Base-by-base conservation (phyloP, 2,329 filamentous ascomycete genomes). In the Ramichloridium luteum region DNA sequence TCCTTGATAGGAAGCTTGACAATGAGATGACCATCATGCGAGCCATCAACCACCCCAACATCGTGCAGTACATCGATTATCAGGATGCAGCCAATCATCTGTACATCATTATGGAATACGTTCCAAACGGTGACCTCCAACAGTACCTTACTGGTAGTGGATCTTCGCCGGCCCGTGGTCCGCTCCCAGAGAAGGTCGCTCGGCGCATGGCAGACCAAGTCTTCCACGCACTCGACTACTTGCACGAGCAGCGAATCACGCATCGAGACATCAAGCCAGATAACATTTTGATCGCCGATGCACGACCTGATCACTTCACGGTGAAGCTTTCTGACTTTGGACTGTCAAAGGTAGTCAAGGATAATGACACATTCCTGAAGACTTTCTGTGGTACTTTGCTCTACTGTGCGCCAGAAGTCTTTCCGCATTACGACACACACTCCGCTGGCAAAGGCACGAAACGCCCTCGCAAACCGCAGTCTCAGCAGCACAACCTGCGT, bases 191-290 rank as follows among this genome's bases (percentile, higher is more conserved):
- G 51, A 45, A 57, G 1, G 64, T 77, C 43, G 78, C 75, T n/a
- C 75, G 78, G 54, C 64, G 63, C 4, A 80, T 94, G 55, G 73
- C 85, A 1, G 55, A 61, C 13, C 84, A 93, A 54, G 71, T 96
- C 20, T 61, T 94, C 26, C 72, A 78, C 44, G 88, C 88, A 2
- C 62, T 98, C 31, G 75, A 74, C 16, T 94, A 98, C 54, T 66
- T 98, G 6, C 90, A 98, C 55, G 65, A 68, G 32, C 78, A 80
- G 47, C 84, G 80, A 50, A 94, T 98, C 46, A 96, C 88, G 0
- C 90, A 98, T 58, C 80, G 90, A n/a, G 90, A 98, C 56, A 85
- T 98, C 51, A 98, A 98, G 54, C 90, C 90, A 0, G 90, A 98
- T 63, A 98, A 98, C 50, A 94, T 98, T 38, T 67, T 98, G 25